Base-by-base conservation (phyloP, 179 eudicot genomes). In the Drosera spatulata region DNA sequence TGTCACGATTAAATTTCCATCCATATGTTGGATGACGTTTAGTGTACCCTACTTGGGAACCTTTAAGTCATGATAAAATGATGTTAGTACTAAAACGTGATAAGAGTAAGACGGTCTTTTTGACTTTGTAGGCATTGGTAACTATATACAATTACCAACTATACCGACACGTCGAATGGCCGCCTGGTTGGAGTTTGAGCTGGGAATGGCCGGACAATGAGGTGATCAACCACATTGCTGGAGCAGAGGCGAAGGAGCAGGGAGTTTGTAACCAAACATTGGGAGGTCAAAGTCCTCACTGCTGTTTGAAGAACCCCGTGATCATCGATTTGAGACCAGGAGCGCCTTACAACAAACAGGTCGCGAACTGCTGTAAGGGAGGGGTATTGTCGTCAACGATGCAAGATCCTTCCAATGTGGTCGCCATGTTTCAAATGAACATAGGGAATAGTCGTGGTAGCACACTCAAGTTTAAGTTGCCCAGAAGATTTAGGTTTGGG, bases 161-260 rank as follows among this genome's bases (percentile, higher is more conserved):
- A 7, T 88, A 68, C 69, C 73, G 98, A 11, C 98, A 91, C 67
- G 63, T 88, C 12, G 95, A 88, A 41, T 65, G 53, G 48, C 96
- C 82, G 50, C 96, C 96, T 0, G 98, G 98, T 13, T 91, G 98
- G 98, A 77, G 61, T 69, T 74, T 91, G 44, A 77, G 91, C 58
- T 88, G 90, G 88, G 69, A 61, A 41, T 91, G 98, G 98, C 75
- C 51, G 5, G 68, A 65, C 5, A 15, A 76, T 2, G 91, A 85
- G 67, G 96, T 85, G 4, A 85, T 91, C 41, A 88, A 85, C 88
- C 46, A 70, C 7, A 84, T 91, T 72, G 57, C 52, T 12, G 98
- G 98, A 7, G 96, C 96, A 0, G 98, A 91, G 52, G 80, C 96
- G 4, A 85, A 84, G 3, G 96, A 91, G 39, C 98, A 88, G 67